Base-by-base conservation (phyloP, 768 basidiomycete genomes). In the Podaxis mareebaensis region DNA sequence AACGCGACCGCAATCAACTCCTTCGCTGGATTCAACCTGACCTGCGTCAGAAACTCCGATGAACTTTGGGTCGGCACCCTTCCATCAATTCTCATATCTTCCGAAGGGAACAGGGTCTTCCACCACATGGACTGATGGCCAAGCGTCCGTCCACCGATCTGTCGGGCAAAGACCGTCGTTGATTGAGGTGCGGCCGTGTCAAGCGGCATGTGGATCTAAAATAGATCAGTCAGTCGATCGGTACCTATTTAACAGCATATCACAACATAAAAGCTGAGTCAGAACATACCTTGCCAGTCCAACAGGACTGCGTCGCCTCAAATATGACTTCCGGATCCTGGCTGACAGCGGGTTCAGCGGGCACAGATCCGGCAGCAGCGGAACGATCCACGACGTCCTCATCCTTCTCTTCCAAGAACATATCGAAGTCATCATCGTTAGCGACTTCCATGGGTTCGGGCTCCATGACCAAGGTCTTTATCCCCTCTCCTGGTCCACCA, bases 401-500 rank as follows among this genome's bases (percentile, higher is more conserved):
- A 15, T 85, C 83, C 64, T 88, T 84, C 63, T 90, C 86, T 62
- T 86, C 84, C 42, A 95, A 75, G 69, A 93, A 89, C 87, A 93
- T 91, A 67, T 94, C 93, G 69, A 95, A 93, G 72, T 93, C 93
- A 65, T 87, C 84, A 74, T 93, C 93, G 58, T 87, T 86, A 10
- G 87, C 81, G 64, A 81, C 84, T 55, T 67, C 68, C 48, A 63
- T 71, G 2, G 53, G 54, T 38, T 78, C 80, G 44, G 75, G 75
- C 68, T 82, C 85, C 66, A 84, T 81, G 8, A 76, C 72, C 36
- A 76, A 75, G n/a, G 80, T 80, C 66, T 77, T 81, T 74, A 75
- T 26, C 72, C 33, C 36, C 51, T 8, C 44, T 33, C 17, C 36
- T 22, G 36, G 44, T 46, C 28, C 53, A 4, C 24, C 15, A 26